Conservation (phyloP, 805 yeast species). For the Starmerella floris region DNA sequence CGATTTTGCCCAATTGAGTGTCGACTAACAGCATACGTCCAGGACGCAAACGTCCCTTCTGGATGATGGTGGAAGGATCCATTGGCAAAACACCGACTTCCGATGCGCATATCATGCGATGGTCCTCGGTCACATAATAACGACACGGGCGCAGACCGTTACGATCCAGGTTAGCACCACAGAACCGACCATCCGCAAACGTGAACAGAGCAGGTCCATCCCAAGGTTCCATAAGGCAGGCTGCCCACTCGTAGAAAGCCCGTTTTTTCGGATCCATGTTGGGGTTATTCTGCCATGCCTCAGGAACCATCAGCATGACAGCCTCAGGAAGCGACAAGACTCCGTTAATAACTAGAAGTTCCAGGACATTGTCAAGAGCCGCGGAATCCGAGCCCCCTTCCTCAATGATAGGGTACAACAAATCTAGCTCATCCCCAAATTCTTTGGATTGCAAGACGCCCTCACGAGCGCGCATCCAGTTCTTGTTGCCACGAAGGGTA, state of each 20-base stretch:
- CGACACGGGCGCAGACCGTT: constrained; percentile 98
- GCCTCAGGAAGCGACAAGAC: constrained; percentile 90
- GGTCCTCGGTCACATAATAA: constrained; percentile 87
- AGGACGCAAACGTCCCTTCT: constrained; percentile 89
- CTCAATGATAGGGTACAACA: constrained; percentile 86
- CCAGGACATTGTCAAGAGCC: constrained; percentile 91
- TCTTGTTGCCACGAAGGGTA: constrained; percentile 92
- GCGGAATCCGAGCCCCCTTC: constrained; percentile 99
- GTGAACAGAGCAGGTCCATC: constrained; percentile 97
- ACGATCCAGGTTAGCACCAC: constrained; percentile 96
- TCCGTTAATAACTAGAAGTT: constrained; percentile 81
- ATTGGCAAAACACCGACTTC: constrained; percentile 95
- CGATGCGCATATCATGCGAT: constrained; percentile 92
- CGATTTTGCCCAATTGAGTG: constrained; percentile 82
- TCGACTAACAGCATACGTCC: constrained; percentile 94
- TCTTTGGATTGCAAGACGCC: constrained; percentile 83
- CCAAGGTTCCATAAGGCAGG: constrained; percentile 99
- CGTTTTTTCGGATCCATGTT: constrained; percentile 80
- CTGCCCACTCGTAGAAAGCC: constrained; percentile 98
- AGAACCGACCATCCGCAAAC: constrained; percentile 92
- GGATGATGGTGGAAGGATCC: constrained; percentile 65
- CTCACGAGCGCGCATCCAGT: constrained; percentile 98
- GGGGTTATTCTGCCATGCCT: constrained; percentile 87
- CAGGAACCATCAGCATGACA: constrained; percentile 92
- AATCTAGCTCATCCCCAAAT: constrained; percentile 84